These are phyloP conservation scores for Pseudomonodictys pantanalensis DNA, from an alignment of 495 filamentous ascomycete genomes.

Conservation along the genomic window DNA sequence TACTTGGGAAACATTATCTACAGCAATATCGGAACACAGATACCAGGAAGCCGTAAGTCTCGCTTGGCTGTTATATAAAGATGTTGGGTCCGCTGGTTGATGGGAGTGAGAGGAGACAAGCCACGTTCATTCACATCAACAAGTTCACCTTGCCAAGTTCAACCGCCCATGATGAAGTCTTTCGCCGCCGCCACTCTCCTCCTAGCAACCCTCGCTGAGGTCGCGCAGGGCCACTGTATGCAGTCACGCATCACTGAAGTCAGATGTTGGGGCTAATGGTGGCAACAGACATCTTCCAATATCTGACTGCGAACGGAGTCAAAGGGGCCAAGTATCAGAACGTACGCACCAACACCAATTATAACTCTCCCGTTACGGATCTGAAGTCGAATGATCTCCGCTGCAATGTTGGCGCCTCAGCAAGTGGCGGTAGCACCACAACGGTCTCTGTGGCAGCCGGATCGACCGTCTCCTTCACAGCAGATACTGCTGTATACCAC, in stretches of 20 bases:
- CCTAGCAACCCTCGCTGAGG: slow-evolving; percentile 17
- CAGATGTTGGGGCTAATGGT: neutral
- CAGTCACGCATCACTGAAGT: neutral
- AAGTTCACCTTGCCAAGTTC: neutral
- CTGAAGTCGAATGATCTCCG: slow-evolving; percentile 45
- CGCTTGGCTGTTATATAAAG: slow-evolving; percentile 8
- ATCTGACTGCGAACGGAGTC: slow-evolving; percentile 45
- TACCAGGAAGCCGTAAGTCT: neutral
- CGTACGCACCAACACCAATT: slow-evolving; percentile 55
- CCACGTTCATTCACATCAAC: neutral
- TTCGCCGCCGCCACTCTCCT: slow-evolving; percentile 22
- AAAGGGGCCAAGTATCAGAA: slow-evolving; percentile 51
- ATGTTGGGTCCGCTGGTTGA: too few species aligned
- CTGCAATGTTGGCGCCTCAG: slow-evolving; percentile 55
- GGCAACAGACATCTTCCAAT: slow-evolving; percentile 44
- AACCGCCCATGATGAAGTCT: slow-evolving; percentile 23
- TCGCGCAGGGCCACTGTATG: slow-evolving; percentile 29
- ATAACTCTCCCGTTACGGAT: slow-evolving; percentile 55
- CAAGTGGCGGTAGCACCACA: slow-evolving; percentile 45
- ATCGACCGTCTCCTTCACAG: slow-evolving; percentile 50
- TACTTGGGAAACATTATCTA: slow-evolving; percentile 3
- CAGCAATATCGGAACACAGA: slow-evolving; percentile 13
- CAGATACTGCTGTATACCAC: slow-evolving; percentile 56
- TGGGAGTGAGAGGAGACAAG: too few species aligned
- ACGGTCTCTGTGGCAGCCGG: slow-evolving; percentile 52